Percentiles rank a stretch among this genome's conserved stretches.
Evolutionary conservation across 1,284 basidiomycete genomes (phyloP).

Genomic region (Tremellales sp.): DNA sequence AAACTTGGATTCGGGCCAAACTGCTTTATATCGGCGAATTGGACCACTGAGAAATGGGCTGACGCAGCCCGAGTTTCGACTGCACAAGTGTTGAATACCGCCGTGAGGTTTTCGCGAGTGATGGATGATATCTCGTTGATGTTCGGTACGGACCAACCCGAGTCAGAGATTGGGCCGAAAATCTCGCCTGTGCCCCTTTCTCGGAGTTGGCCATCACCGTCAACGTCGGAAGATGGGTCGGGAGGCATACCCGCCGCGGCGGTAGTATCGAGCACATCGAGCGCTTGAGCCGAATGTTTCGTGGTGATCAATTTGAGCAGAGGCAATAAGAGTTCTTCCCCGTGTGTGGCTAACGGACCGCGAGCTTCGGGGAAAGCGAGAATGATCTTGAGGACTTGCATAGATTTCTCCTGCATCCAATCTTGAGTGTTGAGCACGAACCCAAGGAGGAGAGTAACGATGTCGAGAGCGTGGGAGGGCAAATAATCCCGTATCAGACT

Average conservation of each 20-base stretch:
- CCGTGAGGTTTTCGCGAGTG: slow-evolving; percentile 71
- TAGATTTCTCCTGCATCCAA: slow-evolving; percentile 75
- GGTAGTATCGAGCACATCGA: slow-evolving; percentile 81
- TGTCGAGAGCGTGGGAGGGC: slow-evolving; percentile 61
- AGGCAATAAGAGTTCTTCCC: slow-evolving; percentile 85
- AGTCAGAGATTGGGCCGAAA: slow-evolving; percentile 73
- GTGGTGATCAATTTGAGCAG: slow-evolving; percentile 79
- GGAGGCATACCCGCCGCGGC: slow-evolving; percentile 65
- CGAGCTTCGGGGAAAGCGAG: slow-evolving; percentile 80
- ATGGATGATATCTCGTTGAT: slow-evolving; percentile 58
- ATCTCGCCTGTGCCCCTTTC: slow-evolving; percentile 57
- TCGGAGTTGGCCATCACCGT: no score
- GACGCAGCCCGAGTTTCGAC: slow-evolving; percentile 56
- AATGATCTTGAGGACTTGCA: slow-evolving; percentile 84
- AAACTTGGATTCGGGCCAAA: slow-evolving; percentile 17
- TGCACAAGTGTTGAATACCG: slow-evolving; percentile 75
- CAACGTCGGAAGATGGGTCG: slow-evolving; percentile 40
- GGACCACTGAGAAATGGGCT: slow-evolving; percentile 46
- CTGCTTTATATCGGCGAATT: slow-evolving; percentile 43
- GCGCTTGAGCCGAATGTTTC: slow-evolving; percentile 74
- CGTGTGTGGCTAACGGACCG: slow-evolving; percentile 66
- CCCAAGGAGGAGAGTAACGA: slow-evolving; percentile 76
- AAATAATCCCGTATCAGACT: slow-evolving; percentile 73
- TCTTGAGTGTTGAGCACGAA: slow-evolving; percentile 78
- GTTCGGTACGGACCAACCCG: slow-evolving; percentile 79